These are phyloP conservation scores for Tetracladium marchalianum DNA, from an alignment of 495 filamentous ascomycete genomes.

Conservation along the genomic window DNA sequence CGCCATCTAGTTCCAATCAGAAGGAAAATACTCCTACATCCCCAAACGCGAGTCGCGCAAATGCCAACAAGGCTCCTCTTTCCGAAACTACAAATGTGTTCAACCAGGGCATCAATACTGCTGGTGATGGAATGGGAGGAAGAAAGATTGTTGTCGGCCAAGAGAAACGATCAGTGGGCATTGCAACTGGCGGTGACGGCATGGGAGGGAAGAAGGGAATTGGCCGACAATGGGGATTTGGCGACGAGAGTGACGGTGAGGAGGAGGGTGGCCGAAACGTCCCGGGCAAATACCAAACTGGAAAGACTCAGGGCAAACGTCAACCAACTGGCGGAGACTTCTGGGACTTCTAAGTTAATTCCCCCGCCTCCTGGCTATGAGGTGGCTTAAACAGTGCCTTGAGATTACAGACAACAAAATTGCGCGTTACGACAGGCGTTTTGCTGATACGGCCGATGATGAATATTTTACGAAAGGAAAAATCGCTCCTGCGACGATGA, in stretches of 20 bases:
- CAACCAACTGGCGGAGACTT: conserved; percentile 13
- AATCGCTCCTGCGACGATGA: too few relatives aligned
- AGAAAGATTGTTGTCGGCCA: neutral
- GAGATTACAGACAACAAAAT: too few relatives aligned
- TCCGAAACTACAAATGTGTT: conserved; percentile 14
- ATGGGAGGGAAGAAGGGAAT: conserved; percentile 62
- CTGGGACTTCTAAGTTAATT: conserved; percentile 16
- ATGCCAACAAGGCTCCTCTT: conserved; percentile 17
- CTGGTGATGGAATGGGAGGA: conserved; percentile 11
- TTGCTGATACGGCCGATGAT: too few relatives aligned
- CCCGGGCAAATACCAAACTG: conserved; percentile 11
- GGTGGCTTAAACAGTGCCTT: too few relatives aligned
- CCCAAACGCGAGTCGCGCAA: conserved; percentile 14
- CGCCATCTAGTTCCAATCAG: conserved; percentile 35
- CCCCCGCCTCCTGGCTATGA: neutral
- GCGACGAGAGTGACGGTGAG: conserved; percentile 42
- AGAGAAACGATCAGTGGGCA: conserved; percentile 30
- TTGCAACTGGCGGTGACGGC: conserved; percentile 56
- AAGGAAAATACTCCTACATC: conserved; percentile 30
- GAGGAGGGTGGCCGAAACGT: conserved; percentile 9
- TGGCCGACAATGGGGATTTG: conserved; percentile 50
- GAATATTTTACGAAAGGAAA: too few relatives aligned
- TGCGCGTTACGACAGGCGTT: too few relatives aligned
- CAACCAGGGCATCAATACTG: conserved; percentile 21
- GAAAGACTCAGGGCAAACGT: conserved; percentile 10